Conservation (phyloP, 805 yeast species). For the Dipodascus geniculatus region DNA sequence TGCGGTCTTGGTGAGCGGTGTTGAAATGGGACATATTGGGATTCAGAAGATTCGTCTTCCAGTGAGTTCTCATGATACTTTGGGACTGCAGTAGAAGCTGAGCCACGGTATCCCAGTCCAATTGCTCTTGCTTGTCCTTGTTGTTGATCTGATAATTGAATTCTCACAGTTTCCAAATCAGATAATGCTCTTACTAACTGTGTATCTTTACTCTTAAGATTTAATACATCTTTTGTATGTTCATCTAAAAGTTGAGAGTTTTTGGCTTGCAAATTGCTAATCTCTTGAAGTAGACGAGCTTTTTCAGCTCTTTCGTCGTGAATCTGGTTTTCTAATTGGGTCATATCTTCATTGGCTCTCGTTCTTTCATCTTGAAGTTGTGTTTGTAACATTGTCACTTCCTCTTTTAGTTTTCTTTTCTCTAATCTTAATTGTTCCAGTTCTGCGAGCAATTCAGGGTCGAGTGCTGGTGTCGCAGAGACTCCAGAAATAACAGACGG, state of each 20-base stretch:
- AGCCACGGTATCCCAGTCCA: neutral
- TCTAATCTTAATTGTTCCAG: conserved; percentile 7
- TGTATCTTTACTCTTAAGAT: conserved; percentile 56
- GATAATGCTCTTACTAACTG: conserved; percentile 48
- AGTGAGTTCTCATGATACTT: neutral
- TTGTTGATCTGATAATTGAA: neutral
- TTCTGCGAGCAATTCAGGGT: conserved; percentile 6
- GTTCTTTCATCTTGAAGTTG: conserved; percentile 42
- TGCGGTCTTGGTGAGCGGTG: neutral
- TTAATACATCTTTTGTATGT: conserved; percentile 37
- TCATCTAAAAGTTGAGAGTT: conserved; percentile 34
- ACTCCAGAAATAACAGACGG: conserved; percentile 4
- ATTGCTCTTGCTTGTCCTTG: neutral
- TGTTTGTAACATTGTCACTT: conserved; percentile 36
- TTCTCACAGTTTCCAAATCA: conserved; percentile 38
- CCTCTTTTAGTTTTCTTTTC: conserved; percentile 6
- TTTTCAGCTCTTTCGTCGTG: conserved; percentile 24
- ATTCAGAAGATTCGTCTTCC: neutral
- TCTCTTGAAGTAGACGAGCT: conserved; percentile 25
- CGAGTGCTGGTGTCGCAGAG: conserved; percentile 10
- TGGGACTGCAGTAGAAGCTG: neutral
- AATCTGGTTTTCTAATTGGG: conserved; percentile 21
- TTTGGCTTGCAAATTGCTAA: conserved; percentile 24
- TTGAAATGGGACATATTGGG: neutral
- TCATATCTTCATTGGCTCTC: conserved; percentile 31